A percentile compares a stretch with the other conserved stretches of the same genome.
These are phyloP conservation scores for Bipolaris oryzae DNA, from an alignment of 2,329 filamentous ascomycete species.

Conservation along the genomic window DNA sequence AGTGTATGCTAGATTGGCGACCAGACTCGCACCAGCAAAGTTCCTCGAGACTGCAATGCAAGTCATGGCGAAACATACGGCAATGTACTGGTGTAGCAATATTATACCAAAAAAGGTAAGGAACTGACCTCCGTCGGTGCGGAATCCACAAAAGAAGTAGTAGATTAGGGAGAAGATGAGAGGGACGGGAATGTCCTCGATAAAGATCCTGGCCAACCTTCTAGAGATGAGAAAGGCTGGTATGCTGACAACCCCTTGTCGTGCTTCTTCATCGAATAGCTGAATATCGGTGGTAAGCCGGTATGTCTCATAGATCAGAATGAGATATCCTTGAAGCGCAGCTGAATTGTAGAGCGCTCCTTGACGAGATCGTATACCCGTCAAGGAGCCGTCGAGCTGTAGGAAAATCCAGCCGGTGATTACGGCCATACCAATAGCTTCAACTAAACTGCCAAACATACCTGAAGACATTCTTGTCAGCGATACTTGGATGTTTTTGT, in stretches of 20 bases:
- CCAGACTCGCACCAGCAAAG: slow-evolving; percentile 73
- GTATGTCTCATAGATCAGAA: slow-evolving; percentile 77
- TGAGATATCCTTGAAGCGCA: slow-evolving; percentile 76
- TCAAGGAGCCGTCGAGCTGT: slow-evolving; percentile 66
- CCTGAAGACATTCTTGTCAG: background rate
- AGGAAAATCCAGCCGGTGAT: slow-evolving; percentile 77
- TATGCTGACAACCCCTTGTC: slow-evolving; percentile 73
- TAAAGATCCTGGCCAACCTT: slow-evolving; percentile 69
- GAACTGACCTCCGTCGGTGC: slow-evolving; percentile 67
- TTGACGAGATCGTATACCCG: slow-evolving; percentile 75
- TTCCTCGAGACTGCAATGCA: slow-evolving; percentile 69
- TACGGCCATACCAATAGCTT: slow-evolving; percentile 73
- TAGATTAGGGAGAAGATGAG: slow-evolving; percentile 72
- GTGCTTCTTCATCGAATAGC: slow-evolving; percentile 75
- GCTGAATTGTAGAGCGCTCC: slow-evolving; percentile 75
- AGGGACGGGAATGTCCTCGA: slow-evolving; percentile 75
- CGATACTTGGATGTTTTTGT: background rate
- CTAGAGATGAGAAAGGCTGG: slow-evolving; percentile 73
- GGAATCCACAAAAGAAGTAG: slow-evolving; percentile 80
- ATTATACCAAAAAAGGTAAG: slow-evolving; percentile 74
- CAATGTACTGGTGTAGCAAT: slow-evolving; percentile 73
- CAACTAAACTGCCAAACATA: slow-evolving; percentile 71
- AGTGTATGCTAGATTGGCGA: slow-evolving; percentile 75
- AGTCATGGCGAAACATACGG: slow-evolving; percentile 72
- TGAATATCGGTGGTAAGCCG: slow-evolving; percentile 76